Base-by-base conservation (phyloP, 306 rosid genomes). In the Cicer arietinum region DNA sequence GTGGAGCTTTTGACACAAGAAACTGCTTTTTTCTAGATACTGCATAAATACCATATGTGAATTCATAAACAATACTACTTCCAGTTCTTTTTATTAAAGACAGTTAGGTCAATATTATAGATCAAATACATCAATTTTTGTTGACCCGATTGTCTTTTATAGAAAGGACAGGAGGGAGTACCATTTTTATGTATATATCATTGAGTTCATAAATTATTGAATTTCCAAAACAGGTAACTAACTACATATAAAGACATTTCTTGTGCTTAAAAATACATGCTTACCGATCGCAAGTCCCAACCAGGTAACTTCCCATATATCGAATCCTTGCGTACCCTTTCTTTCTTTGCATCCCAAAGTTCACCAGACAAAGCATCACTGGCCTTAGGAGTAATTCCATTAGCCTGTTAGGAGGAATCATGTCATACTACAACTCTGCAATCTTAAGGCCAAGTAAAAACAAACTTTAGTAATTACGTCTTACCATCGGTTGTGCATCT, bases 281-380 rank as follows among this genome's bases (percentile, higher is more conserved):
- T 89, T 85, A 95, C 98, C 59, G 99, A 95, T 71, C 96, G 83
- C 83, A 95, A 82, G 84, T 90, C 97, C 99, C 99, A 92, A 81
- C 99, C 93, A 68, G 89, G 86, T 76, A 85, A 71, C 65, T 86
- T 88, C 74, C 98, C 99, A 65, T 83, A 78, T 30, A 53, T 83
- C 30, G 99, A 92, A 64, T 89, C 95, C 82, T 81, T 88, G 45
- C 92, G 88, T 86, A 95, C 89, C 83, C 99, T 92, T 73, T 95
- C 91, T 85, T 80, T 90, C 86, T 95, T 95, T 73, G 77, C 88
- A 86, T 84, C 95, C 99, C 99, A 95, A 84, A 92, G 93, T 85
- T 95, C 99, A 74, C 99, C 97, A 68, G 96, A 91, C 82, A 92
- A 86, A 71, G 99, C 98, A 87, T 95, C 97, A 78, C 97, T 88